Evolutionary conservation across 2,329 filamentous ascomycete species (phyloP).

Genomic region (Colletotrichum spaethianum): DNA sequence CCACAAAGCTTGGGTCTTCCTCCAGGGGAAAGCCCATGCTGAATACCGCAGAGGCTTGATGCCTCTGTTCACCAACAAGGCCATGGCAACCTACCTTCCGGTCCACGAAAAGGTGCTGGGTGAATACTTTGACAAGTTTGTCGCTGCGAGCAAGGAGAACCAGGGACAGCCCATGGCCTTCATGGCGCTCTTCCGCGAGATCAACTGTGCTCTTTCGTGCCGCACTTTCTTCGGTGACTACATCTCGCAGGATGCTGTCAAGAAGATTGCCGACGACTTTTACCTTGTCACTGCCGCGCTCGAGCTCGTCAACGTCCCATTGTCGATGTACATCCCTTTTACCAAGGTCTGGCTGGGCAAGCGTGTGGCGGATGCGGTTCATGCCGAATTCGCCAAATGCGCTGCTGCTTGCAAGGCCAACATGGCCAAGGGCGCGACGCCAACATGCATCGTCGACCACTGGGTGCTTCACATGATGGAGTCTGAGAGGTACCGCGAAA

Average conservation of each 20-base stretch:
- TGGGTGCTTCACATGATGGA: slow-evolving; percentile 84
- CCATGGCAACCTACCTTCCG: slow-evolving; percentile 79
- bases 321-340: slow-evolving; percentile 78
- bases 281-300: slow-evolving; percentile 84
- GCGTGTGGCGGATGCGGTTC: slow-evolving; percentile 79
- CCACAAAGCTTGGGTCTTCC: slow-evolving; percentile 83
- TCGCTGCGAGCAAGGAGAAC: slow-evolving; percentile 68
- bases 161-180: slow-evolving; percentile 73
- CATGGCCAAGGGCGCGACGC: slow-evolving; percentile 78
- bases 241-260: slow-evolving; percentile 79
- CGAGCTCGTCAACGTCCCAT: slow-evolving; percentile 84
- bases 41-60: slow-evolving; percentile 85
- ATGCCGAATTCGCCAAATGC: slow-evolving; percentile 79
- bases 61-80: slow-evolving; percentile 80
- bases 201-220: slow-evolving; percentile 84
- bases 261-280: slow-evolving; percentile 84
- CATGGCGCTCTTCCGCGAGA: slow-evolving; percentile 81
- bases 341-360: slow-evolving; percentile 85
- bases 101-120: slow-evolving; percentile 81
- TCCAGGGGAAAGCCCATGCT: slow-evolving; percentile 82
- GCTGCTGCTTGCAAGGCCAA: slow-evolving; percentile 79
- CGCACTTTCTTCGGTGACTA: slow-evolving; percentile 87
- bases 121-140: slow-evolving; percentile 78
- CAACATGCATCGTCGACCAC: slow-evolving; percentile 82
- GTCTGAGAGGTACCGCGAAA: slow-evolving; percentile 76